Percentiles rank a stretch among this genome's conserved stretches.
These are phyloP conservation scores for Erodium texanum DNA, from an alignment of 441 rosid genomes.

Conservation along the genomic window DNA sequence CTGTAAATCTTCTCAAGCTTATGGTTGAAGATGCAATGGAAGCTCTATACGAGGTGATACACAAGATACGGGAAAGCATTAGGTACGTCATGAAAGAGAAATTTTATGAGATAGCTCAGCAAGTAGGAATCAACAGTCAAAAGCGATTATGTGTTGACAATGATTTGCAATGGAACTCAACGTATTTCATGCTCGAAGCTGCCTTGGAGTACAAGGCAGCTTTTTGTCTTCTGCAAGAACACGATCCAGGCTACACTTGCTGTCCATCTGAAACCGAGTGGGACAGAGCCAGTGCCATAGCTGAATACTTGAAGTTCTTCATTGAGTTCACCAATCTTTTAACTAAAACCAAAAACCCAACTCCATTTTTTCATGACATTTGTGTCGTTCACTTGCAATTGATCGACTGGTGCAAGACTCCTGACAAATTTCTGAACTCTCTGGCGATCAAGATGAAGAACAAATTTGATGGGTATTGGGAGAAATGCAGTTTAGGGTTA, in stretches of 20 bases:
- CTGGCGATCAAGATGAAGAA: conserved; percentile 44
- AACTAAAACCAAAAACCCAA: conserved; percentile 32
- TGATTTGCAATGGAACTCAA: conserved; percentile 46
- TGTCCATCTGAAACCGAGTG: conserved; percentile 54
- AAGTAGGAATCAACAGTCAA: conserved; percentile 29
- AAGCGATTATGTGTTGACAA: conserved; percentile 38
- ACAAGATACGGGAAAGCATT: conserved; percentile 43
- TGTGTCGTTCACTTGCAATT: conserved; percentile 50
- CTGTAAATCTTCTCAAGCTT: conserved; percentile 37
- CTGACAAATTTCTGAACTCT: conserved; percentile 40
- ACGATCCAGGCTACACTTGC: conserved; percentile 23
- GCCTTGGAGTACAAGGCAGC: conserved; percentile 36
- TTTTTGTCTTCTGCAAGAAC: conserved; percentile 36
- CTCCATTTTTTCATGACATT: conserved; percentile 53
- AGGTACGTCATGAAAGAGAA: conserved; percentile 28
- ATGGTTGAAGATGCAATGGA: conserved; percentile 52
- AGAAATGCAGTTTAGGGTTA: conserved; percentile 43
- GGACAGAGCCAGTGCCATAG: conserved; percentile 32
- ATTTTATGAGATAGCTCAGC: conserved; percentile 30
- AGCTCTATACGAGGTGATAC: conserved; percentile 29
- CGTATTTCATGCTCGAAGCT: conserved; percentile 48
- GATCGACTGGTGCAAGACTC: conserved; percentile 51
- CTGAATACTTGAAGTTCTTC: conserved; percentile 43
- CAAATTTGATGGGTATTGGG: conserved; percentile 57
- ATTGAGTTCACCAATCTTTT: conserved; percentile 39